Conservation (phyloP, 176 grass and related monocot genomes). For the Triticum turgidum region DNA sequence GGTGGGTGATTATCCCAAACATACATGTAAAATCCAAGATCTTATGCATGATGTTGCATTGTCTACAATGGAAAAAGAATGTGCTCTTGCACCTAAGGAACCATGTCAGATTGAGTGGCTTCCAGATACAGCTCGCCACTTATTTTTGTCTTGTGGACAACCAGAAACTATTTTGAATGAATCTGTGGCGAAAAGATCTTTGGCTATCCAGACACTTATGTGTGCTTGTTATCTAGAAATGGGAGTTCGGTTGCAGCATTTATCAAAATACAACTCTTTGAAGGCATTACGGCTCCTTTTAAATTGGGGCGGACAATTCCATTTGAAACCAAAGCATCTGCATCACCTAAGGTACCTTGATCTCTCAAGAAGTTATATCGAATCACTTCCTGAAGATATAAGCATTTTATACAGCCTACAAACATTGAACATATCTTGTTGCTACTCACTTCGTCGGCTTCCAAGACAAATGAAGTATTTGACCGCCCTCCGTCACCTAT, state of each 20-base stretch:
- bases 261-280: not conserved
- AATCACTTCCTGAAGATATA: slow-evolving; percentile 7
- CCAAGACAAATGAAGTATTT: slow-evolving; percentile 35
- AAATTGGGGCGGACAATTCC: not conserved
- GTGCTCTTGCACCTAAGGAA: not conserved
- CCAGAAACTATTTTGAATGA: not conserved
- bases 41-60: slow-evolving; percentile 3
- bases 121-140: not conserved
- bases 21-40: not conserved
- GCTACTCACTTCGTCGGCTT: not conserved
- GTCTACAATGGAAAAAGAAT: not conserved
- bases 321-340: slow-evolving; percentile 2
- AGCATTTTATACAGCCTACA: slow-evolving; percentile 3
- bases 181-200: not conserved
- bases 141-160: not conserved
- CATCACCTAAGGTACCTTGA: slow-evolving; percentile 22
- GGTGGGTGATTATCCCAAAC: not conserved
- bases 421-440: not conserved
- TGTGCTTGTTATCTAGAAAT: not conserved
- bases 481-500: slow-evolving; percentile 11
- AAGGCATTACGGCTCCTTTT: not conserved
- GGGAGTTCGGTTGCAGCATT: rapidly evolving
- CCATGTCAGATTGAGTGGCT: not conserved
- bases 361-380: not conserved
- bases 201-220: not conserved